phyloP scores from a whole-genome alignment of 2,329 filamentous ascomycete species.

The Penicillium verrucosum region DNA sequence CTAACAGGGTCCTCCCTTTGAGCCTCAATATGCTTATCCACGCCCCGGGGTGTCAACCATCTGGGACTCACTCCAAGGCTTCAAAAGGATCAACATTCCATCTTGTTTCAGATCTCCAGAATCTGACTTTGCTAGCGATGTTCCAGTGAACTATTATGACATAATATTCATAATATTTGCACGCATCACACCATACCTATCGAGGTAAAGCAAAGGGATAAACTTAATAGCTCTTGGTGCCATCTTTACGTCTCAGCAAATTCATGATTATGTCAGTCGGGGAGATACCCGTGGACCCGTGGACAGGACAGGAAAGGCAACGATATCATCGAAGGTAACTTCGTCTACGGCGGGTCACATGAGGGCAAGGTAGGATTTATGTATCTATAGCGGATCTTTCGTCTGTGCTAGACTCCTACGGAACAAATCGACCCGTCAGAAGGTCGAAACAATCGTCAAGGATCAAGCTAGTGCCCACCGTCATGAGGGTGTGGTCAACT shows the following conservation, averaged over 20 bases:
- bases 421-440: neutral
- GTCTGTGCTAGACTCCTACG: neutral
- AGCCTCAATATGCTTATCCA: neutral
- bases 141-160: constrained; percentile 4
- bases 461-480: constrained; percentile 20
- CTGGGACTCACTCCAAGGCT: neutral
- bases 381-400: neutral
- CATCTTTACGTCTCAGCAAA: neutral
- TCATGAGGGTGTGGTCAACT: constrained; percentile 25
- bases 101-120: neutral
- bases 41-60: neutral
- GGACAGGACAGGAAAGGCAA: constrained; percentile 23
- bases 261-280: constrained; percentile 17
- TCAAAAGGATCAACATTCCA: neutral
- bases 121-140: neutral
- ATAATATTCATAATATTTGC: constrained; percentile 9
- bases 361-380: constrained; percentile 20
- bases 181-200: constrained; percentile 7
- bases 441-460: constrained; percentile 26
- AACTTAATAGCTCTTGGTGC: neutral
- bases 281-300: constrained; percentile 1
- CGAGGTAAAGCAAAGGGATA: neutral
- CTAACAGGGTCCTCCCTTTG: neutral
- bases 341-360: constrained; percentile 24
- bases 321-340: constrained; percentile 22